These are phyloP conservation scores for Clarkia xantiana DNA, from an alignment of 345 rosid genomes.

Conservation along the genomic window DNA sequence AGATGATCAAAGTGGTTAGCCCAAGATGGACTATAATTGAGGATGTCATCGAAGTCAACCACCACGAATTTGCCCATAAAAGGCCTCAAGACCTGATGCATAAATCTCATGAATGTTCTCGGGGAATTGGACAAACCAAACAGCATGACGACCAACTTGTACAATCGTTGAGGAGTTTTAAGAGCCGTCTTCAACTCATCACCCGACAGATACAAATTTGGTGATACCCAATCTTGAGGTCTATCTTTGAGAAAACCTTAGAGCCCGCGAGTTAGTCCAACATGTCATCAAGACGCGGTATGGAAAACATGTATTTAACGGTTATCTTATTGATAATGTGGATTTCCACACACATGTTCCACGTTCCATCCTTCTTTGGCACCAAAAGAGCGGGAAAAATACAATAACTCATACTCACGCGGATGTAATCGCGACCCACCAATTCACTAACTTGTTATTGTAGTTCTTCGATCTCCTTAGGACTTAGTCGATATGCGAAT, in stretches of 20 bases:
- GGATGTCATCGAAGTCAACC: conserved; percentile 6
- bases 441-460: conserved; percentile 1
- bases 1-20: neutral
- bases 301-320: neutral
- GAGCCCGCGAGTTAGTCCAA: neutral
- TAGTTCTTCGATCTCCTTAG: neutral
- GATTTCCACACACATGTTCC: conserved; percentile 8
- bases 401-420: conserved; percentile 6
- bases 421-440: neutral
- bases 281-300: conserved; percentile 4
- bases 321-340: conserved; percentile 1
- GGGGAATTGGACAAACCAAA: neutral
- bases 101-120: conserved; percentile 4
- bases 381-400: neutral
- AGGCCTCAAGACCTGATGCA: neutral
- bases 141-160: conserved; percentile 7
- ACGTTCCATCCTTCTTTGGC: conserved; percentile 4
- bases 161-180: neutral
- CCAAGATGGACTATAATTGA: neutral
- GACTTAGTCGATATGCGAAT: neutral
- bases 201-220: neutral
- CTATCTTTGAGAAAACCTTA: conserved; percentile 2
- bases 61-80: conserved; percentile 5
- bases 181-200: conserved; percentile 6
- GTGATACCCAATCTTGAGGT: neutral